phyloP scores from a whole-genome alignment of 2,329 filamentous ascomycete species.

The Penicillium sp. region DNA sequence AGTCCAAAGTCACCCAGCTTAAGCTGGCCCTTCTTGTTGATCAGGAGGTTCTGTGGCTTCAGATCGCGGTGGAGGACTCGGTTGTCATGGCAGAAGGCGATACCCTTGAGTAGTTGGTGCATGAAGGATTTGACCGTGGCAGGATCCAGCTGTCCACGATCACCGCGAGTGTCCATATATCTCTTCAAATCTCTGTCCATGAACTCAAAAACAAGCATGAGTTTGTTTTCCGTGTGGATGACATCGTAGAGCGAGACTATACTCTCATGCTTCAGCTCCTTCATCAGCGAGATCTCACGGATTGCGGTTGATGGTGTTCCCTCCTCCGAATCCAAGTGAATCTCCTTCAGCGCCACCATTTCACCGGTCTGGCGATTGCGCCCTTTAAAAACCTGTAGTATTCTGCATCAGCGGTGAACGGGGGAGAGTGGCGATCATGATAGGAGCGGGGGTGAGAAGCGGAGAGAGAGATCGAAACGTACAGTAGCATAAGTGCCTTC shows the following conservation, averaged over 20 bases:
- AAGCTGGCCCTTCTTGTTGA: slow-evolving; percentile 84
- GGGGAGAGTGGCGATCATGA: neutral
- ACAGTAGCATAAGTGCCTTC: slow-evolving; percentile 99
- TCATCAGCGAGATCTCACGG: slow-evolving; percentile 98
- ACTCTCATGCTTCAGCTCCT: slow-evolving; percentile 98
- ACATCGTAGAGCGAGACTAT: slow-evolving; percentile 97
- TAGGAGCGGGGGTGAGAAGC: slow-evolving; percentile 1
- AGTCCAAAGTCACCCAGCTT: slow-evolving; percentile 95
- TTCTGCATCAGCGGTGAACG: slow-evolving; percentile 22
- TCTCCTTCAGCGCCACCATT: slow-evolving; percentile 95
- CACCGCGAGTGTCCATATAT: slow-evolving; percentile 94
- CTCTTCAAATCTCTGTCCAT: slow-evolving; percentile 99
- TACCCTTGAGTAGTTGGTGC: slow-evolving; percentile 93
- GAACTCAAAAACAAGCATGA: slow-evolving; percentile 98
- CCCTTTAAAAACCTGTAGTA: slow-evolving; percentile 86
- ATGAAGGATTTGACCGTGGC: slow-evolving; percentile 97
- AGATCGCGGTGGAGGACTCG: slow-evolving; percentile 92
- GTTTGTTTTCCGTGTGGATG: slow-evolving; percentile 98
- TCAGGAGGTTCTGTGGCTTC: slow-evolving; percentile 94
- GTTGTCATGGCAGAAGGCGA: slow-evolving; percentile 98
- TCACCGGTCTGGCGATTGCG: slow-evolving; percentile 96
- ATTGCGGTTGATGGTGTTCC: slow-evolving; percentile 96
- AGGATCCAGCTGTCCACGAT: slow-evolving; percentile 84
- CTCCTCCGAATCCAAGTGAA: slow-evolving; percentile 97
- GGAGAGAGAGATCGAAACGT: slow-evolving; percentile 42